These are phyloP conservation scores for Diplogelasinospora grovesii DNA, from an alignment of 495 filamentous ascomycete species.

Conservation along the genomic window DNA sequence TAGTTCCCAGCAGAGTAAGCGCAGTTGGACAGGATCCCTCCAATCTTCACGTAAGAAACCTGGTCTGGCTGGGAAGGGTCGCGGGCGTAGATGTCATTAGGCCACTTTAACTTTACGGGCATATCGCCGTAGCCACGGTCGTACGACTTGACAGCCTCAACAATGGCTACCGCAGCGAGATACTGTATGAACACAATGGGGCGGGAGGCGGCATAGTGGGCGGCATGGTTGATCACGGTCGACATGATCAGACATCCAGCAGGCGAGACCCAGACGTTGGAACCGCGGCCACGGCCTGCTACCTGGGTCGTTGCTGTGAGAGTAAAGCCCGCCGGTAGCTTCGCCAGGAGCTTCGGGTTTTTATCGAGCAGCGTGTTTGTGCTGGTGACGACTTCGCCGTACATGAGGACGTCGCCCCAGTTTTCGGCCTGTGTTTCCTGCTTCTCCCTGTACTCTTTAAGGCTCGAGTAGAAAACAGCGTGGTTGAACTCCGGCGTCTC, in stretches of 20 bases:
- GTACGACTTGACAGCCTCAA: slow-evolving; percentile 78
- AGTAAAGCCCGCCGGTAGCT: slow-evolving; percentile 75
- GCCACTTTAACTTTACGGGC: slow-evolving; percentile 91
- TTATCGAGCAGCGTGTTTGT: slow-evolving; percentile 94
- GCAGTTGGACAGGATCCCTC: slow-evolving; percentile 89
- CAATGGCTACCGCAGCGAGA: slow-evolving; percentile 81
- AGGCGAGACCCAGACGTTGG: slow-evolving; percentile 93
- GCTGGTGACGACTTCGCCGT: slow-evolving; percentile 89
- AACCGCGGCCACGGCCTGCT: slow-evolving; percentile 83
- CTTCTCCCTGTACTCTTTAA: slow-evolving; percentile 48
- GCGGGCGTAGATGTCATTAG: slow-evolving; percentile 88
- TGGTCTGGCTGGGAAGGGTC: slow-evolving; percentile 58
- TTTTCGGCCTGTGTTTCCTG: slow-evolving; percentile 34
- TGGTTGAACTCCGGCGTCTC: slow-evolving; percentile 89
- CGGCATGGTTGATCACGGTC: slow-evolving; percentile 73
- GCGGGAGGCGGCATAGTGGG: slow-evolving; percentile 59
- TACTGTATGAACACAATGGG: slow-evolving; percentile 96
- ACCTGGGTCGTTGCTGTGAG: slow-evolving; percentile 88
- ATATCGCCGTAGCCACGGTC: slow-evolving; percentile 59
- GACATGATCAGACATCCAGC: slow-evolving; percentile 82
- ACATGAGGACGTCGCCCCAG: slow-evolving; percentile 76
- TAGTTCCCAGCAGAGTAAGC: slow-evolving; percentile 71
- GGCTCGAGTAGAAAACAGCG: slow-evolving; percentile 64
- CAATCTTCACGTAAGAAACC: slow-evolving; percentile 78
- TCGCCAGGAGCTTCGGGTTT: slow-evolving; percentile 70